Evolutionary conservation across 1,284 basidiomycete genomes (phyloP).

Genomic region (Ceratobasidium sp.): DNA sequence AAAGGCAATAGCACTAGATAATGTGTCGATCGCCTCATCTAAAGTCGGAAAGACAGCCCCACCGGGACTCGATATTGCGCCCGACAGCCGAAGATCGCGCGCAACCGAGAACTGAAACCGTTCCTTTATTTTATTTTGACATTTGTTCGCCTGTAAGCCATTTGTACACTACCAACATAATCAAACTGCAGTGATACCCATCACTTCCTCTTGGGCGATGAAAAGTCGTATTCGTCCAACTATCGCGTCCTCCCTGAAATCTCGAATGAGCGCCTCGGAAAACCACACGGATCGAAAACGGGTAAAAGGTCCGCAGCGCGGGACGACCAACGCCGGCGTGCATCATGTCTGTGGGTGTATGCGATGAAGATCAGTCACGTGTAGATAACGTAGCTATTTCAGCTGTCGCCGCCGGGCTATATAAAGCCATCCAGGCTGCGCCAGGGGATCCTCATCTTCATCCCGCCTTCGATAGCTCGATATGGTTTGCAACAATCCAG

Average conservation of each 20-base stretch:
- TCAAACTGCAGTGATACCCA: not conserved
- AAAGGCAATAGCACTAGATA: not conserved
- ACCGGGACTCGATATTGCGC: conserved; percentile 8
- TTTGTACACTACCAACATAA: conserved; percentile 7
- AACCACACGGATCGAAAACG: not conserved
- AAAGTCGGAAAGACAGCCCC: not conserved
- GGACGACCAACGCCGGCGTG: not conserved
- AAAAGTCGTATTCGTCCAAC: too few relatives aligned
- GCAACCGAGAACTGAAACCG: not conserved
- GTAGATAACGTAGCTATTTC: conserved; percentile 1
- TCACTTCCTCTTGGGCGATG: not conserved
- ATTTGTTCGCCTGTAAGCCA: not conserved
- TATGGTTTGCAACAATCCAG: not conserved
- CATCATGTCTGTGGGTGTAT: conserved; percentile 14
- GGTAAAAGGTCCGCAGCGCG: not conserved
- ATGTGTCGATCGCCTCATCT: not conserved
- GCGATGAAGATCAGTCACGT: conserved; percentile 27
- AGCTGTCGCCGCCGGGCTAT: conserved; percentile 8
- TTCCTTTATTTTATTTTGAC: not conserved
- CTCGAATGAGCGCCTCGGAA: not conserved
- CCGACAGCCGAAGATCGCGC: not conserved
- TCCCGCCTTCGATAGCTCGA: not conserved
- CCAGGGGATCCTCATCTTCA: conserved; percentile 3
- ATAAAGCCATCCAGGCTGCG: conserved; percentile 17
- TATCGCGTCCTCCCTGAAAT: not conserved